These are phyloP conservation scores for Stentor roeselii DNA, from an alignment of 73 alveolate species.

Conservation along the genomic window DNA sequence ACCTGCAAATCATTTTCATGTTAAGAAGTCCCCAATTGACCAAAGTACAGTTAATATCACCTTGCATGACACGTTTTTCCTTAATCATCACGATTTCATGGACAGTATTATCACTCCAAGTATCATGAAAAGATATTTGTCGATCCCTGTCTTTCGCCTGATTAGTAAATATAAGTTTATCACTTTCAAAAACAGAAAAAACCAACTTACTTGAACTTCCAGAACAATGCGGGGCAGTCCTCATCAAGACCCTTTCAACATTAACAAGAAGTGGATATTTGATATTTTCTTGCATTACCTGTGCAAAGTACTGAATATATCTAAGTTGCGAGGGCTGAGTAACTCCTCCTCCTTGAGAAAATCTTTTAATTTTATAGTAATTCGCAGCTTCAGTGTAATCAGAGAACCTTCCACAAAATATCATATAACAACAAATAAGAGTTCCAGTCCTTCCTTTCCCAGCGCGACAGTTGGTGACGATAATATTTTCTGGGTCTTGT, in stretches of 20 bases:
- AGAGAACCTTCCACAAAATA: slow-evolving; percentile 52
- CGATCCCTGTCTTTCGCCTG: neutral
- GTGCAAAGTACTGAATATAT: slow-evolving; percentile 59
- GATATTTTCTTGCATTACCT: slow-evolving; percentile 30
- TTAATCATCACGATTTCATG: slow-evolving; percentile 5
- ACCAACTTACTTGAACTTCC: neutral
- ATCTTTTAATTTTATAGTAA: slow-evolving; percentile 57
- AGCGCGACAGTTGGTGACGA: slow-evolving; percentile 61
- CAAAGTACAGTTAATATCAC: neutral
- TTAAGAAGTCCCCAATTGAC: neutral
- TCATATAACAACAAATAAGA: slow-evolving; percentile 76
- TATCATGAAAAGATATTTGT: neutral
- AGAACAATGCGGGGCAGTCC: slow-evolving; percentile 1
- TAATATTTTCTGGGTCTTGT: neutral
- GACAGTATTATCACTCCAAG: neutral
- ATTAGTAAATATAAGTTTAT: neutral
- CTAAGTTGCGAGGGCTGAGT: slow-evolving; percentile 58
- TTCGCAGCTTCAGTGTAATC: slow-evolving; percentile 65
- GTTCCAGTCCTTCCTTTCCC: slow-evolving; percentile 96
- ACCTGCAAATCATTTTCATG: neutral
- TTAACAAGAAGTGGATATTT: neutral
- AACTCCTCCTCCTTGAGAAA: slow-evolving; percentile 57
- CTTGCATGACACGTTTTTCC: neutral
- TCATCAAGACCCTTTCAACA: neutral
- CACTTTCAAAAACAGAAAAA: neutral